phyloP scores from a whole-genome alignment of 768 basidiomycete genomes.

The Rhodosporidiobolus sp. region DNA sequence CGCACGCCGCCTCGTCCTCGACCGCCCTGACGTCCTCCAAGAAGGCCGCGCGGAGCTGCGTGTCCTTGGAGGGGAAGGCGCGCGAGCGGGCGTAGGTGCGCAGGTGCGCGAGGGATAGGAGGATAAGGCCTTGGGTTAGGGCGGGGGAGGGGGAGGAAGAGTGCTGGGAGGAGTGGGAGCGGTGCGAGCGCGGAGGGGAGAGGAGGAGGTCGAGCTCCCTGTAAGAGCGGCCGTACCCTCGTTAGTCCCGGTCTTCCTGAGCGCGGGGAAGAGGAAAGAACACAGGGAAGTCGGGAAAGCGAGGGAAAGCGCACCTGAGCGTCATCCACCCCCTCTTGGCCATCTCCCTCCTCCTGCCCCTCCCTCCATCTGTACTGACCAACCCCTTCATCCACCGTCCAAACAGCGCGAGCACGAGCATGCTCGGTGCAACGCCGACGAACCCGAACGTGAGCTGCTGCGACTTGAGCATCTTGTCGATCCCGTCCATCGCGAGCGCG shows the following conservation, averaged over 20 bases:
- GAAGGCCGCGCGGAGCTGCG: slow-evolving; percentile 67
- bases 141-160: slow-evolving; percentile 44
- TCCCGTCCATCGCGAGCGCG: slow-evolving; percentile 80
- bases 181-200: slow-evolving; percentile 53
- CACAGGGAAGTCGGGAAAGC: background rate
- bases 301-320: slow-evolving; percentile 56
- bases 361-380: slow-evolving; percentile 56
- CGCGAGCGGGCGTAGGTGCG: slow-evolving; percentile 65
- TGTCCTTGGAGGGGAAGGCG: slow-evolving; percentile 51
- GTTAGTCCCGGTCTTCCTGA: background rate
- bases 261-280: background rate
- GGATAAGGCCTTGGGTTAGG: slow-evolving; percentile 67
- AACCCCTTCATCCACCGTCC: slow-evolving; percentile 58
- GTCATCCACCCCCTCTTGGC: slow-evolving; percentile 62
- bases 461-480: slow-evolving; percentile 87
- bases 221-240: background rate
- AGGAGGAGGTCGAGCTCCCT: slow-evolving; percentile 66
- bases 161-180: slow-evolving; percentile 21
- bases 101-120: slow-evolving; percentile 67
- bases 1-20: slow-evolving; percentile 60
- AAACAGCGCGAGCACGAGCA: slow-evolving; percentile 71
- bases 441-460: slow-evolving; percentile 66
- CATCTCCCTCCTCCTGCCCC: slow-evolving; percentile 61
- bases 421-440: slow-evolving; percentile 86
- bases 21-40: slow-evolving; percentile 71